Percentiles rank a stretch among this genome's conserved stretches.
These are phyloP conservation scores for Globisporangium recalcitrans DNA, from an alignment of 352 stramenopile species.

Conservation along the genomic window DNA sequence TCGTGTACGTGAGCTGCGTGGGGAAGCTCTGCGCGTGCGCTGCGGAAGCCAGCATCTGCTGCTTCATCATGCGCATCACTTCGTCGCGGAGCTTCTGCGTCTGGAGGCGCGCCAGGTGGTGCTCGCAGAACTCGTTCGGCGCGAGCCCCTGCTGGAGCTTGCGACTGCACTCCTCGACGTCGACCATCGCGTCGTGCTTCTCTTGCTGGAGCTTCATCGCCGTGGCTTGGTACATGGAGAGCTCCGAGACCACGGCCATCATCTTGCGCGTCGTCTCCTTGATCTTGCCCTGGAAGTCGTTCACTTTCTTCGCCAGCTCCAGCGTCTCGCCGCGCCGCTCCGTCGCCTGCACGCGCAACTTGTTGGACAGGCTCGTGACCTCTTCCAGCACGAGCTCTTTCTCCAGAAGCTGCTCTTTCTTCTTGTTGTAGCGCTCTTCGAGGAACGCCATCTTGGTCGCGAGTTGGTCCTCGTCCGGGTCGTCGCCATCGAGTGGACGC, in stretches of 20 bases:
- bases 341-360: conserved; percentile 74
- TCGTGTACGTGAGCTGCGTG: conserved; percentile 80
- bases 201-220: conserved; percentile 93
- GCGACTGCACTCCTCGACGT: conserved; percentile 62
- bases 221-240: conserved; percentile 94
- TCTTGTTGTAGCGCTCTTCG: conserved; percentile 83
- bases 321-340: conserved; percentile 73
- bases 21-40: conserved; percentile 58
- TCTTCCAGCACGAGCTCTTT: conserved; percentile 94
- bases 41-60: conserved; percentile 32
- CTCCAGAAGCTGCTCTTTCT: conserved; percentile 92
- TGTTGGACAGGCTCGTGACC: conserved; percentile 83
- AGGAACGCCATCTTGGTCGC: conserved; percentile 78
- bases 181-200: conserved; percentile 67
- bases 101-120: conserved; percentile 62
- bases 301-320: conserved; percentile 86
- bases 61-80: conserved; percentile 37
- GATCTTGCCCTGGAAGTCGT: conserved; percentile 87
- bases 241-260: conserved; percentile 93
- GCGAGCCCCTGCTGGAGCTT: conserved; percentile 56
- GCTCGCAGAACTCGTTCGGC: conserved; percentile 74
- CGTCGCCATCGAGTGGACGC: conserved; percentile 82
- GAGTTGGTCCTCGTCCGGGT: conserved; percentile 88
- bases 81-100: conserved; percentile 47
- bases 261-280: conserved; percentile 90